Evolutionary conservation across 2,329 filamentous ascomycete genomes (phyloP), one percentile per base, ranked within the genome.

Genomic region (Chaetothyriales sp.): DNA sequence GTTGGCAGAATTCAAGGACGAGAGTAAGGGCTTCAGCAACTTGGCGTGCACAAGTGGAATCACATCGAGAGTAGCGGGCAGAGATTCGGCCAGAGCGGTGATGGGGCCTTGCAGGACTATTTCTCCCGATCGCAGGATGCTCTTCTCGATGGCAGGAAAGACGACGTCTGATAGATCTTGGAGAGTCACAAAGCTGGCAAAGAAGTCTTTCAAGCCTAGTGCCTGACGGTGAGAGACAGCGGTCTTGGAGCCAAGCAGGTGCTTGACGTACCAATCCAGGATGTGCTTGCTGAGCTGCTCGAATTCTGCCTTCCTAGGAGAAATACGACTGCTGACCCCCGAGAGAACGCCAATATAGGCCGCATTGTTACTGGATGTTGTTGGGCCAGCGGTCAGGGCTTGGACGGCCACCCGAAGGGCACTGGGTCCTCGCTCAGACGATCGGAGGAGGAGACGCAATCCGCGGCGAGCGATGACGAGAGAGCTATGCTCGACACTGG

Each of bases 1-100:
- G 64, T 95, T 96, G 62, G 84, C 89, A 1, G 92, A 96, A 66
- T 94, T 95, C 65, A 89, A 74, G 63, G 88, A 95, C 43, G 87
- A 81, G n/a, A 96, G 69, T 10, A 98, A 71, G 5, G 88, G 86
- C 65, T 95, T 96, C 39, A 93, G 67, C 36, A 98, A 73, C 54
- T 84, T 84, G 22, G 75, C 73, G 49, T 77, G 75, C 18, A 96
- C 73, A 3, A 84, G 70, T 39, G 80, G 77, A 7, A 90, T 90
- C 18, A 96, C 73, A 61, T 98, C 90, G 59, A 92, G 75, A 5
- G 72, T 70, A 25, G 70, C 63, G 1, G 87, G 80, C 5, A 98
- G 70, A 25, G 86, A 79, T 7, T 74, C 66, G 53, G 93, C 74
- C 45, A 96, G 73, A 10, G 83, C 79, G 5, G 82, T 78, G 47